phyloP scores from a whole-genome alignment of 768 basidiomycete species.

The Pulveroboletus ravenelii region DNA sequence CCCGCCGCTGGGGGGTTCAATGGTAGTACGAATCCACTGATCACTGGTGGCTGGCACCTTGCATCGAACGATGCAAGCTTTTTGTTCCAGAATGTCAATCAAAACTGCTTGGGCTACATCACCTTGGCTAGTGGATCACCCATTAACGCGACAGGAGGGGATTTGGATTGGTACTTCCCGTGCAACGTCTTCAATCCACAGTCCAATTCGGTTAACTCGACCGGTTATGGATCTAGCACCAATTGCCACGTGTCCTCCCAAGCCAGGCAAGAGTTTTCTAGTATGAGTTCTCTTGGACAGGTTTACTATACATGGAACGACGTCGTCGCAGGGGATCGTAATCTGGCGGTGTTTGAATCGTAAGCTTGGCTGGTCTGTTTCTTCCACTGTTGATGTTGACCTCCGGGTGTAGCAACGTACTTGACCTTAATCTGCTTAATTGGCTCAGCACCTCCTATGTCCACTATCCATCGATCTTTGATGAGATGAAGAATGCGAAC shows the following conservation, averaged over 20 bases:
- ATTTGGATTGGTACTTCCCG: slow-evolving; percentile 94
- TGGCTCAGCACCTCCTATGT: slow-evolving; percentile 83
- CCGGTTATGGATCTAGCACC: slow-evolving; percentile 57
- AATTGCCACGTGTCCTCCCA: slow-evolving; percentile 67
- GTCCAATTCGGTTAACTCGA: slow-evolving; percentile 59
- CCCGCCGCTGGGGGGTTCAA: slow-evolving; percentile 69
- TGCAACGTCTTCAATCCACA: slow-evolving; percentile 87
- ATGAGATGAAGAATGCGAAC: slow-evolving; percentile 63
- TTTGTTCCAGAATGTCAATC: slow-evolving; percentile 89
- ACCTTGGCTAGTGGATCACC: slow-evolving; percentile 63
- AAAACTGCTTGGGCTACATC: slow-evolving; percentile 76
- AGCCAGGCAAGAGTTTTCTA: slow-evolving; percentile 50
- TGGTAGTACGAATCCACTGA: slow-evolving; percentile 79
- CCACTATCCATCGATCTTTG: slow-evolving; percentile 78
- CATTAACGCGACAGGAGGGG: slow-evolving; percentile 58
- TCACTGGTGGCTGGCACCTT: slow-evolving; percentile 68
- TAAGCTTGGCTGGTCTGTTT: slow-evolving; percentile 40
- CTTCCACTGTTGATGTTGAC: slow-evolving; percentile 2
- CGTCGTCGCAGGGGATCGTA: slow-evolving; percentile 59
- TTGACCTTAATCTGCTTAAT: slow-evolving; percentile 80
- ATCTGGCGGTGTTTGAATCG: slow-evolving; percentile 93
- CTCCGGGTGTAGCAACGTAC: slow-evolving; percentile 55
- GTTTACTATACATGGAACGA: slow-evolving; percentile 95
- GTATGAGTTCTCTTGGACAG: slow-evolving; percentile 61
- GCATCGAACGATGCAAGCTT: slow-evolving; percentile 90